Evolutionary conservation across 495 filamentous ascomycete species (phyloP).

Genomic region (Penicillium fimorum): DNA sequence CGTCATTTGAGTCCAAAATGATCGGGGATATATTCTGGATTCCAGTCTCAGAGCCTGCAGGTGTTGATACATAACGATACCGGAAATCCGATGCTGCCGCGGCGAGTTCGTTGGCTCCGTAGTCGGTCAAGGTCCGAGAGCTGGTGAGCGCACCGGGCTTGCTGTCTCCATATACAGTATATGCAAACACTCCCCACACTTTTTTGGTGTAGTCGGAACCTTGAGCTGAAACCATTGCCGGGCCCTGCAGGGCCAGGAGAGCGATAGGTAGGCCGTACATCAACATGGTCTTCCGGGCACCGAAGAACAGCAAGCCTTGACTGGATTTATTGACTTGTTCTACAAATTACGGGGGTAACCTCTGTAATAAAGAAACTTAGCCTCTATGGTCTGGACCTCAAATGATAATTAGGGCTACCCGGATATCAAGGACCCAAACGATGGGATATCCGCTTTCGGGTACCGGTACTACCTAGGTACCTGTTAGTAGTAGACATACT

Average conservation of each 20-base stretch:
- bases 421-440: conserved; percentile 12
- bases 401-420: conserved; percentile 10
- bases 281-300: conserved; percentile 16
- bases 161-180: conserved; percentile 71
- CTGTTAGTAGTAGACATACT: neutral
- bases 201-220: conserved; percentile 43
- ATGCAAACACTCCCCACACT: conserved; percentile 67
- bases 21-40: conserved; percentile 44
- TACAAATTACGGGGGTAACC: neutral
- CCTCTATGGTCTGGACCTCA: conserved; percentile 18
- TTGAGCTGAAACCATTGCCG: conserved; percentile 24
- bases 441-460: conserved; percentile 18
- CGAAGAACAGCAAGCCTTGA: neutral
- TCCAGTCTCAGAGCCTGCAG: conserved; percentile 33
- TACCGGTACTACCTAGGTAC: neutral
- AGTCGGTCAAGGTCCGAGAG: conserved; percentile 55
- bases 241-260: conserved; percentile 16
- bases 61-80: conserved; percentile 53
- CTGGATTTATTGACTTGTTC: neutral
- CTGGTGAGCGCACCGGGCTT: conserved; percentile 53
- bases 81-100: conserved; percentile 61
- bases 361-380: conserved; percentile 7
- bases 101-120: conserved; percentile 67
- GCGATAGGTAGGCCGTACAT: conserved; percentile 11
- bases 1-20: conserved; percentile 45